Conservation (phyloP, 2,329 filamentous ascomycete species). For the Coniochaeta prunicola region DNA sequence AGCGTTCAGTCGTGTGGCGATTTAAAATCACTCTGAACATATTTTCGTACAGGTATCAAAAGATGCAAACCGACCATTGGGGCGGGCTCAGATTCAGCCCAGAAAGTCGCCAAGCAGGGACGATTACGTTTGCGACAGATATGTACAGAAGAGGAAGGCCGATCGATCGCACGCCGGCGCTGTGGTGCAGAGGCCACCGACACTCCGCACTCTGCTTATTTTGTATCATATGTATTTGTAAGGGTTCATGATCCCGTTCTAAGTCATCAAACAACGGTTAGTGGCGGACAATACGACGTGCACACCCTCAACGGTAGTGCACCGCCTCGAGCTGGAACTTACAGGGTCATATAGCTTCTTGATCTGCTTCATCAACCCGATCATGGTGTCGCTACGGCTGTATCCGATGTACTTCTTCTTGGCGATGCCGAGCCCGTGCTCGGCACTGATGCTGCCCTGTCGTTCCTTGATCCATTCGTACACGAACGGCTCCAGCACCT, state of each 20-base stretch:
- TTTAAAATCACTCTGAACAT: not conserved
- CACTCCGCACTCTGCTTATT: not conserved
- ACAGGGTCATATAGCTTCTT: slow-evolving; percentile 93
- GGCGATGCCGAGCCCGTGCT: slow-evolving; percentile 87
- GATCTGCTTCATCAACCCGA: slow-evolving; percentile 89
- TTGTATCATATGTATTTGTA: slow-evolving; percentile 81
- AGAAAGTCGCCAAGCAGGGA: not conserved
- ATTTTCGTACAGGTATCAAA: not conserved
- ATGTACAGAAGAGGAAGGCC: not conserved
- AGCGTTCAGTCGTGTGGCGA: not conserved
- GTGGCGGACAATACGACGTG: not conserved
- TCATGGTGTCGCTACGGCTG: slow-evolving; percentile 79
- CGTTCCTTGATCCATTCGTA: slow-evolving; percentile 93
- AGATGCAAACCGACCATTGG: not conserved
- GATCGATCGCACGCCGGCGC: not conserved
- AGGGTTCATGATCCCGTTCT: slow-evolving; percentile 98
- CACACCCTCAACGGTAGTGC: not conserved
- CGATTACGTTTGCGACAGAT: not conserved
- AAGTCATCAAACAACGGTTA: slow-evolving; percentile 13
- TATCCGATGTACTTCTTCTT: slow-evolving; percentile 97
- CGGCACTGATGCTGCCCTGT: slow-evolving; percentile 90
- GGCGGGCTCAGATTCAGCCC: not conserved
- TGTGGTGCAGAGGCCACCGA: not conserved
- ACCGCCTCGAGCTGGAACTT: slow-evolving; percentile 31
- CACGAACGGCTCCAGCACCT: slow-evolving; percentile 84